These are phyloP conservation scores for Striga asiatica DNA, from an alignment of 257 asterid species.

Conservation along the genomic window DNA sequence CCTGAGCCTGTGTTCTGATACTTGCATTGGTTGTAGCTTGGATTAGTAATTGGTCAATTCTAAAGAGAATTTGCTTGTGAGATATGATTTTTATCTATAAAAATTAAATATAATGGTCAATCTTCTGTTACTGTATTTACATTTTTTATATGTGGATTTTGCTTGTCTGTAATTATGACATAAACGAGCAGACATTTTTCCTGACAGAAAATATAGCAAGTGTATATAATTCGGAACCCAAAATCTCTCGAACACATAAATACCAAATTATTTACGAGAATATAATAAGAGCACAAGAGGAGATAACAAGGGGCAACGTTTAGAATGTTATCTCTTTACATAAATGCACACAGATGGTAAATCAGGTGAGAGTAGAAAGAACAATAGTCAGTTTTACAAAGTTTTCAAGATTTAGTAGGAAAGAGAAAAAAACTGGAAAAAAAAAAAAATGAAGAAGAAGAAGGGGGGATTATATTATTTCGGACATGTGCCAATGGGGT, in stretches of 20 bases:
- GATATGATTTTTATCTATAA: neutral
- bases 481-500: constrained; percentile 34
- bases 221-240: neutral
- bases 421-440: no score
- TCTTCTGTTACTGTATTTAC: neutral
- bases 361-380: no score
- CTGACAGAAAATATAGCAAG: neutral
- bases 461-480: constrained; percentile 10
- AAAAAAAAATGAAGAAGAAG: no score
- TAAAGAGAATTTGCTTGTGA: neutral
- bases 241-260: neutral
- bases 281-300: neutral
- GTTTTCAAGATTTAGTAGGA: no score
- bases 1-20: neutral
- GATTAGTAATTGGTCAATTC: neutral
- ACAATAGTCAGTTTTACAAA: no score
- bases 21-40: no score
- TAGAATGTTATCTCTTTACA: neutral
- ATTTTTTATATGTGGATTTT: no score
- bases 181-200: neutral
- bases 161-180: no score
- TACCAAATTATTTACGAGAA: neutral
- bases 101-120: no score
- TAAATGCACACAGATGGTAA: neutral
- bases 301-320: neutral